Conservation (phyloP, 1,284 basidiomycete species). For the Malassezia obtusa region DNA sequence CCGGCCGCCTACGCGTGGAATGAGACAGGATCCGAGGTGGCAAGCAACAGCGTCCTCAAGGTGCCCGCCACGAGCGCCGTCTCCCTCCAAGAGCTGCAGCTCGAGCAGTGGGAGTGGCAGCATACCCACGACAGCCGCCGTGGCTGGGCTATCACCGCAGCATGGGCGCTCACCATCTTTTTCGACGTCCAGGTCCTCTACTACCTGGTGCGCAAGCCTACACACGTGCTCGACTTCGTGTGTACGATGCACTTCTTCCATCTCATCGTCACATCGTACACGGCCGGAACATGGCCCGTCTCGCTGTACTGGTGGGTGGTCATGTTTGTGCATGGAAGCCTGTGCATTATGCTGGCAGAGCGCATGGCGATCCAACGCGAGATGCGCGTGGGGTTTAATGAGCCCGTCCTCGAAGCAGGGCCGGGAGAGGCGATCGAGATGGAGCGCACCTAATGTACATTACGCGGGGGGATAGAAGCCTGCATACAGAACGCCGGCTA, state of each 20-base stretch:
- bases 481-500: slow-evolving; percentile 69
- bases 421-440: not conserved
- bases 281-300: slow-evolving; percentile 73
- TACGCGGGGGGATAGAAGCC: slow-evolving; percentile 82
- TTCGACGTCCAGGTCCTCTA: slow-evolving; percentile 67
- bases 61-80: not conserved
- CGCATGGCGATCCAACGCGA: slow-evolving; percentile 81
- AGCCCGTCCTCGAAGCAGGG: slow-evolving; percentile 7
- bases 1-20: slow-evolving; percentile 10
- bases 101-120: slow-evolving; percentile 14
- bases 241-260: slow-evolving; percentile 82
- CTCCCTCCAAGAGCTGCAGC: slow-evolving; percentile 16
- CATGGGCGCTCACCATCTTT: slow-evolving; percentile 8
- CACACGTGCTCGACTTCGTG: slow-evolving; percentile 86
- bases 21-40: not conserved
- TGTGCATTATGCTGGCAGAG: slow-evolving; percentile 73
- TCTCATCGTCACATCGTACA: slow-evolving; percentile 81
- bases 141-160: slow-evolving; percentile 9
- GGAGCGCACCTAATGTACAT: not conserved
- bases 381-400: slow-evolving; percentile 53
- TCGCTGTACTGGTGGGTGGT: slow-evolving; percentile 51
- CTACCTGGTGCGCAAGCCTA: slow-evolving; percentile 74
- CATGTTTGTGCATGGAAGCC: slow-evolving; percentile 60
- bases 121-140: slow-evolving; percentile 49
- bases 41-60: not conserved